These are phyloP conservation scores for Dothidotthia symphoricarpi DNA, from an alignment of 2,329 filamentous ascomycete genomes.

Conservation along the genomic window DNA sequence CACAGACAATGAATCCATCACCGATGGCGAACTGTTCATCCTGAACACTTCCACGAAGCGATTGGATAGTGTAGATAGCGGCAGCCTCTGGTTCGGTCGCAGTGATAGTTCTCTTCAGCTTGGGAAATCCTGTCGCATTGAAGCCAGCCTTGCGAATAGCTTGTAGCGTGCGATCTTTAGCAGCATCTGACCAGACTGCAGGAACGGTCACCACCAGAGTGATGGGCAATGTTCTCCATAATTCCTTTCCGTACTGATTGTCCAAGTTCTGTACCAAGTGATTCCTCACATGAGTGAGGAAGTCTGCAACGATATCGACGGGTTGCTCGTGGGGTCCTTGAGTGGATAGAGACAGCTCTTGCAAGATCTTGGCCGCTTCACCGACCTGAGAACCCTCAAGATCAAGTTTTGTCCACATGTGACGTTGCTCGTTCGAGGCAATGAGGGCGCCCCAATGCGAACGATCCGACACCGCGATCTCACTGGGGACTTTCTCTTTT, in stretches of 20 bases:
- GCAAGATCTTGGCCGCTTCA: constrained; percentile 16
- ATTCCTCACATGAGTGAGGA: constrained; percentile 17
- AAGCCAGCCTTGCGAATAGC: constrained; percentile 24
- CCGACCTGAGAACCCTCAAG: constrained; percentile 18
- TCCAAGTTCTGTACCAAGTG: constrained; percentile 27
- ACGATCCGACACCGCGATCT: constrained; percentile 11
- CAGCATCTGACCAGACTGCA: constrained; percentile 27
- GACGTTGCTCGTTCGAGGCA: constrained; percentile 16
- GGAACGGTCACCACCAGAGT: constrained; percentile 26
- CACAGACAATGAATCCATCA: constrained; percentile 30
- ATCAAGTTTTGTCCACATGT: constrained; percentile 37
- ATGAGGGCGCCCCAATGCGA: constrained; percentile 18
- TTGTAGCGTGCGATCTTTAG: constrained; percentile 18
- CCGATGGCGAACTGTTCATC: constrained; percentile 10
- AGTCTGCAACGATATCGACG: constrained; percentile 33
- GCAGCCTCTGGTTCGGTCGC: constrained; percentile 29
- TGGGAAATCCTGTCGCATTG: constrained; percentile 8
- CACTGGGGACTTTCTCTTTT: constrained; percentile 31
- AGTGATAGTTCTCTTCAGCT: constrained; percentile 4
- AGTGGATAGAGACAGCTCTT: constrained; percentile 8
- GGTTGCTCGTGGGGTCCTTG: constrained; percentile 9
- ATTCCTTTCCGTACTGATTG: constrained; percentile 13
- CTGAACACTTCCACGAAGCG: constrained; percentile 10
- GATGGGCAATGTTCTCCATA: constrained; percentile 21
- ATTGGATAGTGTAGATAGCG: constrained; percentile 25